These are phyloP conservation scores for Corylus heterophylla DNA, from an alignment of 306 rosid species.

Conservation along the genomic window DNA sequence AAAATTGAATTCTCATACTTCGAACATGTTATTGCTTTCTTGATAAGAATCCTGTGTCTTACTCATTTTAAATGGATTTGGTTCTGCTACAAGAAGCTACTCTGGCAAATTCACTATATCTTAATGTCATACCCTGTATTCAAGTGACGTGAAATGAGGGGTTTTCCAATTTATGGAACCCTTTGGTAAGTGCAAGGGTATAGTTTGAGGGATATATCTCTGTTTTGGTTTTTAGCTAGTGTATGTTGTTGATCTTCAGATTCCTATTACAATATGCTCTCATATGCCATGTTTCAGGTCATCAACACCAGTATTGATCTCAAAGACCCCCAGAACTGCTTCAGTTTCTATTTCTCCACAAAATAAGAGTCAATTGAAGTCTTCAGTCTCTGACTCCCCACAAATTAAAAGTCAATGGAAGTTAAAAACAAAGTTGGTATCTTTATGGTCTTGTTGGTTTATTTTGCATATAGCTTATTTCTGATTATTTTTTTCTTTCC, in stretches of 20 bases:
- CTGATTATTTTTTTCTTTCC: slow-evolving; percentile 9
- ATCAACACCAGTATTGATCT: slow-evolving; percentile 40
- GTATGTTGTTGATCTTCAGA: slow-evolving; percentile 5
- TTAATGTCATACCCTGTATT: not conserved
- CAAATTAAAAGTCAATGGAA: slow-evolving; percentile 55
- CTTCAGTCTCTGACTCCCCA: slow-evolving; percentile 46
- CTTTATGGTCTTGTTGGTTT: slow-evolving; percentile 30
- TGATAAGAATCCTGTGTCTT: not conserved
- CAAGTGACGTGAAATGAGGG: not conserved
- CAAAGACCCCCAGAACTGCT: slow-evolving; percentile 50
- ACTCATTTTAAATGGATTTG: not conserved
- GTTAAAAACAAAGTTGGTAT: slow-evolving; percentile 76
- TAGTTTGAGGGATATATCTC: slow-evolving; percentile 8
- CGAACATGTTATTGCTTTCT: not conserved
- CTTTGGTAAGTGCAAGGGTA: slow-evolving; percentile 13
- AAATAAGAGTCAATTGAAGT: slow-evolving; percentile 49
- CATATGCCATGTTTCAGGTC: slow-evolving; percentile 53
- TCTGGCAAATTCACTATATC: not conserved
- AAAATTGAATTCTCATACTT: not conserved
- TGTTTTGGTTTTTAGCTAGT: slow-evolving; percentile 15
- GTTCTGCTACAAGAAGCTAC: not conserved
- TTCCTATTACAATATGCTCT: slow-evolving; percentile 1
- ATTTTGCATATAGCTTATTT: slow-evolving; percentile 8
- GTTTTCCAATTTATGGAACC: slow-evolving; percentile 16
- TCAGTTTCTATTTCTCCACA: slow-evolving; percentile 46